Evolutionary conservation across 2,329 filamentous ascomycete species (phyloP), one percentile per base, ranked within the genome.

Genomic region (Gremmenia infestans): DNA sequence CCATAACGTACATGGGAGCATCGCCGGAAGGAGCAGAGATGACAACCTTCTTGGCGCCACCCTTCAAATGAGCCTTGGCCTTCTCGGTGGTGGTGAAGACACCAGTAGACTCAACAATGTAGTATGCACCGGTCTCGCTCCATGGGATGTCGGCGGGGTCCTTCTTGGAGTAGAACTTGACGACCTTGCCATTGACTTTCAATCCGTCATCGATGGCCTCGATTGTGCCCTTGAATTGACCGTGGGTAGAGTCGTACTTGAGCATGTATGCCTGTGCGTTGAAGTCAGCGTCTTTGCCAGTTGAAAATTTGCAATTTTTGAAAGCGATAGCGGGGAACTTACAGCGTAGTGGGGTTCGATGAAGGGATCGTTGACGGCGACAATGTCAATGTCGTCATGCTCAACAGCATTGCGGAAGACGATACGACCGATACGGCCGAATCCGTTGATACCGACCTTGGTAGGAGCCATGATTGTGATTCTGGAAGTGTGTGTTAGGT

Each of bases 1-100:
- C 94, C 87, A 97, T 95, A 74, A 99, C 94, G 86, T 95, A 99
- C 94, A 99, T 99, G 75, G 93, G 93, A 72, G 94, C 94, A 81
- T 99, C 94, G 67, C 89, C 88, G 62, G 90, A 95, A 71, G 90
- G 90, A 72, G 90, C 89, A 68, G 89, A 94, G 83, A 93, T 92
- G 82, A 92, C 79, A 76, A 92, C 93, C 87, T 96, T 96, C 90
- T 97, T 97, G 76, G 93, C 93, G 76, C 93, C 93, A 74, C 92
- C 93, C 80, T 89, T 87, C 81, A 97, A 86, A 80, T 97, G 93
- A 70, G 89, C 89, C 72, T 82, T 84, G 75, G 93, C 93, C 89
- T 96, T 96, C 65, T 96, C 93, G 71, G 80, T 92, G 81, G 92
- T 97, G 83, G 93, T 97, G 89, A 97, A 97, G 75, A 97, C 92